Evolutionary conservation across 1,139 yeast genomes (phyloP).

Genomic region (Protomyces lactucae-debilis): DNA sequence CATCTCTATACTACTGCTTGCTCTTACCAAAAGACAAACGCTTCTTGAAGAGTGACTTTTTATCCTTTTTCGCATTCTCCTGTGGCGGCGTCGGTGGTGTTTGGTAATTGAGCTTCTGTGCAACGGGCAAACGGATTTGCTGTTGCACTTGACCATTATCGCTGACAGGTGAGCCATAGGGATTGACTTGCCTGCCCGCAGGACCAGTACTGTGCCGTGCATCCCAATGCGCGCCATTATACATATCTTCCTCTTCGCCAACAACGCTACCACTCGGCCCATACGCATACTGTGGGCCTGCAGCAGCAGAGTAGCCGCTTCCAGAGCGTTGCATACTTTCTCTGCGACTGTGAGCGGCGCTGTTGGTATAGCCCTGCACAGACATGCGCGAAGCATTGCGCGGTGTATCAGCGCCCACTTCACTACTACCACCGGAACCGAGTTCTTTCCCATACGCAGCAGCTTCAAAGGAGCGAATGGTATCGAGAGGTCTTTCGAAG

Average conservation of each 20-base stretch:
- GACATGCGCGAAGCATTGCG: constrained; percentile 12
- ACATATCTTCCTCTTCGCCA: constrained; percentile 8
- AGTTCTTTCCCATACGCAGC: constrained; percentile 47
- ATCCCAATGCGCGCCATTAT: background rate
- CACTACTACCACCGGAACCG: constrained; percentile 5
- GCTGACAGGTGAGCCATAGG: constrained; percentile 21
- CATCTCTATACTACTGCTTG: constrained; percentile 2
- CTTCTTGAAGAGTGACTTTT: constrained; percentile 18
- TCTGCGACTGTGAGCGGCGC: background rate
- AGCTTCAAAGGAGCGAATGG: constrained; percentile 86
- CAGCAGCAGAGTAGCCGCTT: background rate
- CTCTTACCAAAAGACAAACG: constrained; percentile 22
- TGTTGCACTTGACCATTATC: constrained; percentile 12
- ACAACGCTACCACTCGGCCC: constrained; percentile 6
- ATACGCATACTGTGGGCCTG: constrained; percentile 15
- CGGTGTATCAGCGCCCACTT: constrained; percentile 2
- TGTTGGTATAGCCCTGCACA: background rate
- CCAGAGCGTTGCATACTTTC: constrained; percentile 5
- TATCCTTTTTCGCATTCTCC: constrained; percentile 8
- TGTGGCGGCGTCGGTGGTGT: constrained; percentile 25
- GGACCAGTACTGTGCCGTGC: constrained; percentile 4
- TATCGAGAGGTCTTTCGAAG: constrained; percentile 93
- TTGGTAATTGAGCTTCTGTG: constrained; percentile 11
- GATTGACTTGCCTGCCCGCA: background rate
- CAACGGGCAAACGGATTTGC: constrained; percentile 3